Percentiles rank a stretch among this genome's conserved stretches.
These are phyloP conservation scores for Rhododendron mucronatum DNA, from an alignment of 148 eudicot genomes.

Conservation along the genomic window DNA sequence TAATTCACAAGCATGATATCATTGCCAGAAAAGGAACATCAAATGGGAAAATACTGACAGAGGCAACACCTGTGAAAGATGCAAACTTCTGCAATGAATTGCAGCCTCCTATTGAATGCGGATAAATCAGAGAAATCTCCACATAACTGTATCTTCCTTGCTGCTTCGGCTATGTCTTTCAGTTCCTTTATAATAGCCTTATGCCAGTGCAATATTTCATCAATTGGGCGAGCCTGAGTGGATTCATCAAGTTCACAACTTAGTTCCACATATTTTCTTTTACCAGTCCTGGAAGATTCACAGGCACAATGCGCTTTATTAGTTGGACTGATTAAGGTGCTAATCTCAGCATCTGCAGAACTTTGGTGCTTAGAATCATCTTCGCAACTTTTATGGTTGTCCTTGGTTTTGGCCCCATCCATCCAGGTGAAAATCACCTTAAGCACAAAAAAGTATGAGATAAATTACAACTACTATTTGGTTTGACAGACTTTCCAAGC, in stretches of 20 bases:
- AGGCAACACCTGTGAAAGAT: slow-evolving; percentile 82
- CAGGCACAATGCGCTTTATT: slow-evolving; percentile 45
- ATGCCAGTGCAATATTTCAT: slow-evolving; percentile 94
- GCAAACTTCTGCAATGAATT: slow-evolving; percentile 96
- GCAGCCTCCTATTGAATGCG: slow-evolving; percentile 79
- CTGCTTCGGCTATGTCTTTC: slow-evolving; percentile 82
- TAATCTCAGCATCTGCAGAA: slow-evolving; percentile 27
- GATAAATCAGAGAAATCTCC: slow-evolving; percentile 75
- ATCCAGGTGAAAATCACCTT: slow-evolving; percentile 94
- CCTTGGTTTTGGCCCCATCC: slow-evolving; percentile 56
- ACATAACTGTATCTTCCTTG: slow-evolving; percentile 63
- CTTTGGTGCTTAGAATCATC: slow-evolving; percentile 34
- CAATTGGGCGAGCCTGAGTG: slow-evolving; percentile 52
- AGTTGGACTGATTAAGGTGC: slow-evolving; percentile 27
- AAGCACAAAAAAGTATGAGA: slow-evolving; percentile 12
- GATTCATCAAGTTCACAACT: slow-evolving; percentile 28
- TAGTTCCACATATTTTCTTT: slow-evolving; percentile 42
- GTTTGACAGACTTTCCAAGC: not conserved
- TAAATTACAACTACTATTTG: slow-evolving; percentile 13
- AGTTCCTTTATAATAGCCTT: slow-evolving; percentile 80
- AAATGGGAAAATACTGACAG: not conserved
- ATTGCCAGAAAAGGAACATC: not conserved
- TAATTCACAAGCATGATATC: not conserved
- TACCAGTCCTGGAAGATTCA: slow-evolving; percentile 43
- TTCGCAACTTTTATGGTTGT: slow-evolving; percentile 26